Base-by-base conservation (phyloP, 148 eudicot genomes). In the Diospyros lotus region DNA sequence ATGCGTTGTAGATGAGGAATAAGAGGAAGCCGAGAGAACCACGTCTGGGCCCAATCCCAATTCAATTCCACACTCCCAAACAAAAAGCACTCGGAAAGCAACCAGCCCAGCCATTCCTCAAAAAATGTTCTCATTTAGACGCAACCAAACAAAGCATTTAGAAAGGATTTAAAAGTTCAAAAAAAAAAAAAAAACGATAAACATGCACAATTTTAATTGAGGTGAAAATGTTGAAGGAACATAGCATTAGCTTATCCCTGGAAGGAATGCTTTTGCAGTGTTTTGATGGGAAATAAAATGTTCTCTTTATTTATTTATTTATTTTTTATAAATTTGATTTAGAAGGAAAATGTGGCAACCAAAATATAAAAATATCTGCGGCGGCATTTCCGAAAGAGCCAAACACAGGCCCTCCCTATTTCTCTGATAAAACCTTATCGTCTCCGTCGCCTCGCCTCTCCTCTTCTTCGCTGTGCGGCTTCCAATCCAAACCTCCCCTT, bases 341-440 rank as follows among this genome's bases (percentile, higher is more conserved):
- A 28, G 28, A 28, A 28, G 28, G 28, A 28, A 28, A 28, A 28
- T 28, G 28, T 28, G 28, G 28, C 28, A 28, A 28, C 28, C 28
- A 28, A 28, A 28, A 28, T 48, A 48, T 48, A 48, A 48, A 48
- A 48, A 48, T 48, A 48, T 48, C 52, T 4, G 8, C 6, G 6
- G 4, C 66, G 75, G 50, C 58, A 14, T 9, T 5, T 2, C 66
- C 66, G 28, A 72, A 17, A 54, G n/a, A 3, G 43, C 48, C 15
- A 11, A n/a, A 14, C 45, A 43, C 55, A 5, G 3, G 9, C 64
- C 74, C 9, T n/a, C 46, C 52, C 3, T 14, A 9, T 14, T 56
- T 14, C 62, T 38, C 76, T 61, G 68, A 42, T 64, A 38, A 13
- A 45, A 59, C 75, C 76, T 73, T 73, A 73, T 73, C 76, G 12